Evolutionary conservation across 192 early-diverging fungal species (phyloP), one percentile per base, ranked within the genome.

Genomic region (Coemansia sp.): DNA sequence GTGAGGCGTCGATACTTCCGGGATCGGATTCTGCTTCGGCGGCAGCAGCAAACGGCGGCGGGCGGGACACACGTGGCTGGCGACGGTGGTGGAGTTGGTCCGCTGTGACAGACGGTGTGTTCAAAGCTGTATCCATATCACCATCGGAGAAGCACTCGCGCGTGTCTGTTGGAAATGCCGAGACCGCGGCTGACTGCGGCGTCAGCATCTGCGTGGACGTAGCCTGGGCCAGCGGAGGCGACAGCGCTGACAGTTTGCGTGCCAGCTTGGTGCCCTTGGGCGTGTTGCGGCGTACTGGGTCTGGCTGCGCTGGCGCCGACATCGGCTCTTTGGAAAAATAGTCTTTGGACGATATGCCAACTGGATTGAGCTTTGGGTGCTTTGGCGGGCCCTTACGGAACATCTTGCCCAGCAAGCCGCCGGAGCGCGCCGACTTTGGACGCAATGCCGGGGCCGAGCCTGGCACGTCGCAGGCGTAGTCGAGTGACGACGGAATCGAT

Each of bases 331-430:
- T 57, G n/a, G 68, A 42, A 58, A 76, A 76, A 42, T 65, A 69
- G 43, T 76, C 67, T 44, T 76, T 76, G n/a, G 73, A 76, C 45
- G 73, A 76, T 12, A 76, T 76, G 24, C 73, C 73, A 53, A 69
- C 56, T 2, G 73, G 67, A 31, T 76, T 76, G 23, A 69, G 66
- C 50, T 69, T 76, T 59, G 73, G 63, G 46, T 65, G 61, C 59
- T 76, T 76, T 8, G 73, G 19, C 18, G 73, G 60, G 49, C 67
- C 58, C 55, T 76, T 76, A 48, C 73, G 73, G 28, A 76, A 69
- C 73, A 76, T 76, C 51, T 69, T 76, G 42, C 67, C 58, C 32
- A 76, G 32, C n/a, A 76, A 51, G 0, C 73, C 73, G 49, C 54
- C 61, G 27, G 67, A 27, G 27, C 67, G 67, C 16, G 48, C 24